A percentile compares a stretch with the other conserved stretches of the same genome.
phyloP scores from a whole-genome alignment of 192 early-diverging fungal genomes.

The Coemansia sp. region DNA sequence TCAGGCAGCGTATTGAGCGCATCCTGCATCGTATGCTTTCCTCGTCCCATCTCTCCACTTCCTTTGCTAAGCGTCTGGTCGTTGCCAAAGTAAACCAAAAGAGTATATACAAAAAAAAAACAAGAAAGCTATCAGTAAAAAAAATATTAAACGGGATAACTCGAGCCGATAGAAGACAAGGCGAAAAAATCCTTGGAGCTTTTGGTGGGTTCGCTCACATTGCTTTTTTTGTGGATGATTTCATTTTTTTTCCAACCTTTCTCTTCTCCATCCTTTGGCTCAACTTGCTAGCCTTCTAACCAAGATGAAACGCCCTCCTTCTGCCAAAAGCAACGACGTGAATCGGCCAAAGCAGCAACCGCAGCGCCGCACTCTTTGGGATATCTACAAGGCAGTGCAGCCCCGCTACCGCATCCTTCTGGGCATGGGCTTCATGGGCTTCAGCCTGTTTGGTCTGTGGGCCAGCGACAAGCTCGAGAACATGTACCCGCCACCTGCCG shows the following conservation, averaged over 20 bases:
- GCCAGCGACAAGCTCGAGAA: conserved; percentile 51
- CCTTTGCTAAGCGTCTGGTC: too few species aligned
- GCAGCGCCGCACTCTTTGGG: conserved; percentile 35
- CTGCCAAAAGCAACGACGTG: background rate
- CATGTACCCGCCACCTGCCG: conserved; percentile 28
- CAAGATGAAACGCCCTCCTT: background rate
- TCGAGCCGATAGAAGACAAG: background rate
- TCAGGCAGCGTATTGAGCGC: conserved; percentile 38
- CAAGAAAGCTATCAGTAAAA: background rate
- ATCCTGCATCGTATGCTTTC: conserved; percentile 49
- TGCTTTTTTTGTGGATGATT: background rate
- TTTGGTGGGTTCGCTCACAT: too few species aligned
- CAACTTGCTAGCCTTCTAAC: too few species aligned
- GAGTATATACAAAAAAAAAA: background rate
- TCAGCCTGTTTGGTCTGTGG: conserved; percentile 51
- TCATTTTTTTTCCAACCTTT: background rate
- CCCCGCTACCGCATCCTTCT: conserved; percentile 49
- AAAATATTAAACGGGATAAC: background rate
- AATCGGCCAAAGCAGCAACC: background rate
- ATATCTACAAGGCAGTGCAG: conserved; percentile 47
- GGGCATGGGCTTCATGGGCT: conserved; percentile 54
- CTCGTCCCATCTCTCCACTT: conserved; percentile 45
- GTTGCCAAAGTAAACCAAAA: too few species aligned
- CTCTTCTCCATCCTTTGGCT: background rate
- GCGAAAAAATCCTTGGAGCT: background rate